phyloP scores from a whole-genome alignment of 2,329 filamentous ascomycete genomes.

The Plenodomus biglobosus region DNA sequence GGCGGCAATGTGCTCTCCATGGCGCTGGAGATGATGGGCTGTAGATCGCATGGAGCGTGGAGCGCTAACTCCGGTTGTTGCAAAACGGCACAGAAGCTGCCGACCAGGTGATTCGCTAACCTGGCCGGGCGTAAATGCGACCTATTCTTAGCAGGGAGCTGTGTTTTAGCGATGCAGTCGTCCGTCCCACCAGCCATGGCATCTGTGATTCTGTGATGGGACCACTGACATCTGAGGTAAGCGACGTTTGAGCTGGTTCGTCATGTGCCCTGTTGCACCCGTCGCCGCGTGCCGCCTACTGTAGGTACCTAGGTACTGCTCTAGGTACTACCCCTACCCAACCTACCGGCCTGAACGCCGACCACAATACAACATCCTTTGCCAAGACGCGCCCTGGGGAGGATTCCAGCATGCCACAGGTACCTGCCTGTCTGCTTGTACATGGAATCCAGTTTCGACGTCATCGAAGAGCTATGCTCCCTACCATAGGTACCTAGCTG shows the following conservation, averaged over 20 bases:
- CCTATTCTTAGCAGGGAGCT: slow-evolving; percentile 3
- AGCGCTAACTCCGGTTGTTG: background rate
- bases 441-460: too few relatives aligned
- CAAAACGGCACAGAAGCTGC: slow-evolving; percentile 14
- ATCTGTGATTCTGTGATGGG: too few relatives aligned
- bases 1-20: slow-evolving; percentile 22
- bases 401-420: too few relatives aligned
- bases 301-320: too few relatives aligned
- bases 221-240: slow-evolving; percentile 10
- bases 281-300: too few relatives aligned
- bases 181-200: slow-evolving; percentile 2
- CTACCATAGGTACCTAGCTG: too few relatives aligned
- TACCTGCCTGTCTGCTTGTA: too few relatives aligned
- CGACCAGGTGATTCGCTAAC: slow-evolving; percentile 7
- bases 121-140: background rate
- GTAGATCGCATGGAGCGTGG: slow-evolving; percentile 24
- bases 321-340: too few relatives aligned
- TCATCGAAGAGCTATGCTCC: too few relatives aligned
- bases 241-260: slow-evolving; percentile 7
- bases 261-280: background rate
- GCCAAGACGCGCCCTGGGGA: background rate
- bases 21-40: slow-evolving; percentile 29
- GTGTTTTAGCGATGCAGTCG: background rate
- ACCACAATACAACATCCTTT: background rate
- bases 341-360: too few relatives aligned